A percentile compares a stretch with the other conserved stretches of the same genome.
Evolutionary conservation across 495 filamentous ascomycete genomes (phyloP).

Genomic region (Trichoderma reesei): DNA sequence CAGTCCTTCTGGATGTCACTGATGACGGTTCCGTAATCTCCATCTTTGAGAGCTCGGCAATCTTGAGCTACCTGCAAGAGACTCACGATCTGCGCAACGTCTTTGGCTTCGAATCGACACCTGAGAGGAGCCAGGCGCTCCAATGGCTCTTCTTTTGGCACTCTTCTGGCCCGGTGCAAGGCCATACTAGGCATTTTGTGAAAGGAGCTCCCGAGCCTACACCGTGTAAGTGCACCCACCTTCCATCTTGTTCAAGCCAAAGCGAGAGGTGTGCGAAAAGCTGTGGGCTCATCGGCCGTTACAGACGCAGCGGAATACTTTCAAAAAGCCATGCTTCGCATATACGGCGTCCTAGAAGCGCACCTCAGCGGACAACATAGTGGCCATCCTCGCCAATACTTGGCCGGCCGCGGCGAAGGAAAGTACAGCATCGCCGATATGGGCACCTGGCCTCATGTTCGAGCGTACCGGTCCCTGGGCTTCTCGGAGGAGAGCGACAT

Average conservation of each 20-base stretch:
- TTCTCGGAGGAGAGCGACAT: neutral
- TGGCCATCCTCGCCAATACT: neutral
- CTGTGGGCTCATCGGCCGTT: neutral
- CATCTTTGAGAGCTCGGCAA: neutral
- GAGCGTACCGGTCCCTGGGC: neutral
- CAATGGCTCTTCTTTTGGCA: constrained; percentile 1
- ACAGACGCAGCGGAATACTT: neutral
- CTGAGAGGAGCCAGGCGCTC: neutral
- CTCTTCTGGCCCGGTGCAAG: neutral
- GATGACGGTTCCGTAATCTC: neutral
- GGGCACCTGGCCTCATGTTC: neutral
- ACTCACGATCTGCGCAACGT: neutral
- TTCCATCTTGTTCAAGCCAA: neutral
- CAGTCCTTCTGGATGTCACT: neutral
- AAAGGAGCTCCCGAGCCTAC: neutral
- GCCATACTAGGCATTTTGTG: neutral
- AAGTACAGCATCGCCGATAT: neutral
- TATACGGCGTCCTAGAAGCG: neutral
- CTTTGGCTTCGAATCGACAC: neutral
- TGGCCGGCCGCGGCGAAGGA: neutral
- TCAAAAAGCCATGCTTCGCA: neutral
- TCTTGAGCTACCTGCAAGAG: neutral
- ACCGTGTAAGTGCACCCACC: neutral
- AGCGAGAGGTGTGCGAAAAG: neutral
- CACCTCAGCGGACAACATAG: neutral